Evolutionary conservation across 2,329 filamentous ascomycete species (phyloP).

Genomic region (Claviceps capensis): DNA sequence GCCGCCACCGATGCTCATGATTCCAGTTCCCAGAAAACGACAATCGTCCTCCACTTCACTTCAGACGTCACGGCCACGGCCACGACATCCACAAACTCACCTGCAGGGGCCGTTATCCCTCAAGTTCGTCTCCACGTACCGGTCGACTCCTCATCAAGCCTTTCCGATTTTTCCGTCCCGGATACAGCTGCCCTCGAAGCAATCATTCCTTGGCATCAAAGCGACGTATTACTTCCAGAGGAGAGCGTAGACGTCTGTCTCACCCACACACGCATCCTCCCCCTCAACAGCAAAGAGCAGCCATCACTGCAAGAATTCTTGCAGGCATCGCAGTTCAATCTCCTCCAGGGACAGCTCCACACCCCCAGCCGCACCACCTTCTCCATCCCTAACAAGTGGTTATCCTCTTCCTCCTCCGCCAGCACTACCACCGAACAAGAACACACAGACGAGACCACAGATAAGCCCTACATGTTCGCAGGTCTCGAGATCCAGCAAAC

Average conservation of each 20-base stretch:
- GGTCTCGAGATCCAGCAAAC: constrained; percentile 39
- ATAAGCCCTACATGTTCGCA: constrained; percentile 27
- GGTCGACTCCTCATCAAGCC: constrained; percentile 14
- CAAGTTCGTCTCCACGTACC: constrained; percentile 19
- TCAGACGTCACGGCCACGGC: constrained; percentile 14
- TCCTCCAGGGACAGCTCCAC: constrained; percentile 26
- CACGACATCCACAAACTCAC: neutral
- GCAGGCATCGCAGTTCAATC: constrained; percentile 28
- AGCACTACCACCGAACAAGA: neutral
- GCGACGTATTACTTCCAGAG: constrained; percentile 32
- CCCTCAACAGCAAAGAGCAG: constrained; percentile 23
- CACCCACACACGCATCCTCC: constrained; percentile 20
- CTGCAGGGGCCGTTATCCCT: neutral
- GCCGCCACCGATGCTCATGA: constrained; percentile 20
- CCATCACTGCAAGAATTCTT: constrained; percentile 31
- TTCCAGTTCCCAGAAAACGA: constrained; percentile 12
- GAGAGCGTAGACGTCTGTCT: constrained; percentile 36
- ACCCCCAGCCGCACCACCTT: constrained; percentile 22
- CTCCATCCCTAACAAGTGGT: constrained; percentile 16
- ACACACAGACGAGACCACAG: neutral
- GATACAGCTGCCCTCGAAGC: constrained; percentile 18
- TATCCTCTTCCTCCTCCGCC: neutral
- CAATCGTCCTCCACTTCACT: constrained; percentile 33
- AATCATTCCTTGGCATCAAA: constrained; percentile 15
- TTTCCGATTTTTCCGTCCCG: constrained; percentile 16